These are phyloP conservation scores for Aspergillus haitiensis DNA, from an alignment of 495 filamentous ascomycete genomes.

Conservation along the genomic window DNA sequence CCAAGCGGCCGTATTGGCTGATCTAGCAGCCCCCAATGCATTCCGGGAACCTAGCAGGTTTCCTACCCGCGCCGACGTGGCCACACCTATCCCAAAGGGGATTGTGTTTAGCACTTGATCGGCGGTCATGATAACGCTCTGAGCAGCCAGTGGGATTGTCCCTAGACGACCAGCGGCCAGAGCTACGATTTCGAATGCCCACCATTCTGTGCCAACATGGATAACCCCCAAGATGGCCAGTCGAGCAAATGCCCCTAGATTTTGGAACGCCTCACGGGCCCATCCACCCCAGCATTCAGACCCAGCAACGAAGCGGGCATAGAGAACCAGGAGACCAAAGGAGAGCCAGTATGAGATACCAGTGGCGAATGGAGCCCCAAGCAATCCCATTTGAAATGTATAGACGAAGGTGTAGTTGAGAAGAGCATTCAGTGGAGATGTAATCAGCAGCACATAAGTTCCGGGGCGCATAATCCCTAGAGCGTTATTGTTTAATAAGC, in stretches of 20 bases:
- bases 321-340: slow-evolving; percentile 74
- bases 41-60: slow-evolving; percentile 76
- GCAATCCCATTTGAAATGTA: slow-evolving; percentile 64
- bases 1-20: slow-evolving; percentile 76
- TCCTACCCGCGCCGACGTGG: slow-evolving; percentile 75
- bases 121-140: slow-evolving; percentile 92
- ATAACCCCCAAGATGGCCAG: slow-evolving; percentile 77
- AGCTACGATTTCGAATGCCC: slow-evolving; percentile 96
- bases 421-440: slow-evolving; percentile 72
- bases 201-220: slow-evolving; percentile 95
- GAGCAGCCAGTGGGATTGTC: slow-evolving; percentile 79
- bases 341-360: slow-evolving; percentile 86
- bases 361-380: slow-evolving; percentile 82
- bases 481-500: background rate
- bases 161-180: slow-evolving; percentile 82
- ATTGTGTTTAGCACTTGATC: slow-evolving; percentile 93
- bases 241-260: slow-evolving; percentile 70
- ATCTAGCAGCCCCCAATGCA: slow-evolving; percentile 64
- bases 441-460: slow-evolving; percentile 82
- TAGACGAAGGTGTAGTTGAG: slow-evolving; percentile 84
- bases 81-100: slow-evolving; percentile 87
- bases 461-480: slow-evolving; percentile 82
- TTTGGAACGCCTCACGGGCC: slow-evolving; percentile 60
- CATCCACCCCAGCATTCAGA: slow-evolving; percentile 85
- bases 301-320: slow-evolving; percentile 70